These are phyloP conservation scores for Strobilomyces dryophilus DNA, from an alignment of 768 basidiomycete genomes.

Conservation along the genomic window DNA sequence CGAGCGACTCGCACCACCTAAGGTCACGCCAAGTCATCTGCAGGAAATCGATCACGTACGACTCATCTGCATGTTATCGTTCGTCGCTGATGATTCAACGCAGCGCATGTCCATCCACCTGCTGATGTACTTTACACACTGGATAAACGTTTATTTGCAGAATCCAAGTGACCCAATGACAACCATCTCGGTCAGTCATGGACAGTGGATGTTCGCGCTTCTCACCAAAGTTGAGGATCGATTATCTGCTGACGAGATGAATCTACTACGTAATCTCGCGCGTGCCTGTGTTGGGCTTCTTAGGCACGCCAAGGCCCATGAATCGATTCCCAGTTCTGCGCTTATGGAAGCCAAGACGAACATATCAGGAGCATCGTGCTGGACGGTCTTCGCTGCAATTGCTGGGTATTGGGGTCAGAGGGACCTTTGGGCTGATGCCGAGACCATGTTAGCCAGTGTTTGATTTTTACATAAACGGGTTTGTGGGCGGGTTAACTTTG, in stretches of 20 bases:
- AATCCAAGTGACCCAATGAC: conserved; percentile 34
- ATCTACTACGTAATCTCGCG: conserved; percentile 66
- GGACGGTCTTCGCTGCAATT: conserved; percentile 67
- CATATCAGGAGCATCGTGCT: conserved; percentile 52
- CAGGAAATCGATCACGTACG: conserved; percentile 65
- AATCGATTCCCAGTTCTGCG: background rate
- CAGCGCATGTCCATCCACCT: conserved; percentile 71
- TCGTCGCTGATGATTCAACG: conserved; percentile 7
- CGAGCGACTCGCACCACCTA: conserved; percentile 35
- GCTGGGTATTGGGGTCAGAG: conserved; percentile 72
- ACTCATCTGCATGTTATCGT: background rate
- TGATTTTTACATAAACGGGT: too few species aligned
- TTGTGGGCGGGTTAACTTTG: too few species aligned
- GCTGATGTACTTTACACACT: conserved; percentile 80
- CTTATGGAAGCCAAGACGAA: conserved; percentile 20
- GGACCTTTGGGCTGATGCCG: conserved; percentile 79
- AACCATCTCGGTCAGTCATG: conserved; percentile 52
- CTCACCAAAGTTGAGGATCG: conserved; percentile 66
- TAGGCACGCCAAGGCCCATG: conserved; percentile 19
- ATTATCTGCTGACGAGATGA: conserved; percentile 73
- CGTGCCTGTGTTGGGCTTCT: conserved; percentile 61
- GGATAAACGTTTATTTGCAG: conserved; percentile 65
- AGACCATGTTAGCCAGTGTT: conserved; percentile 17
- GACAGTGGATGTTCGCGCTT: conserved; percentile 75
- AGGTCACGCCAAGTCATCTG: conserved; percentile 57